These are phyloP conservation scores for Amaranthus palmeri DNA, from an alignment of 148 eudicot genomes.

Conservation along the genomic window DNA sequence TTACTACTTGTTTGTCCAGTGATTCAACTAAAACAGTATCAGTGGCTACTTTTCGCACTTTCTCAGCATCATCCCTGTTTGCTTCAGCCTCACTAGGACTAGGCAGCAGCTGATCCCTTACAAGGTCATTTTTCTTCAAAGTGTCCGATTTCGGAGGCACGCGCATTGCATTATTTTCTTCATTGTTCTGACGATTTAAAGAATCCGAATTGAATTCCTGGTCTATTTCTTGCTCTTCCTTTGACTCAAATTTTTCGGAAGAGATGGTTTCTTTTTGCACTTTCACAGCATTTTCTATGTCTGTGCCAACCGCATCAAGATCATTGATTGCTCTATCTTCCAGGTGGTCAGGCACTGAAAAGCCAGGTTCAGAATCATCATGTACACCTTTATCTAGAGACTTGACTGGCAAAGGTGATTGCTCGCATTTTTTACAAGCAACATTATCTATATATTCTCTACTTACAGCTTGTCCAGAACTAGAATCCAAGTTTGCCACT, in stretches of 20 bases:
- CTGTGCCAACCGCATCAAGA: conserved; percentile 15
- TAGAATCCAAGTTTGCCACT: neutral
- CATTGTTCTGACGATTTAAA: neutral
- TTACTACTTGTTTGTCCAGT: neutral
- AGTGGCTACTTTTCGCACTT: neutral
- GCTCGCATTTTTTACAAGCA: neutral
- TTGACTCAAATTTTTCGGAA: conserved; percentile 20
- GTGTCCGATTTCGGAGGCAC: neutral
- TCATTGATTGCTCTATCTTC: conserved; percentile 6
- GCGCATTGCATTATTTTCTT: neutral
- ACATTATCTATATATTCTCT: neutral
- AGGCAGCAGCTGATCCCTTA: no score
- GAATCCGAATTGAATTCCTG: neutral
- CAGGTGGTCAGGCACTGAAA: neutral
- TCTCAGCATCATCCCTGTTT: neutral
- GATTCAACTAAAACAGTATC: neutral
- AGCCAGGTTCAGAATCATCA: neutral
- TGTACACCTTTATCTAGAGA: neutral
- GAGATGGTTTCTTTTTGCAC: conserved; percentile 17
- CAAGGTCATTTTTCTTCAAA: no score
- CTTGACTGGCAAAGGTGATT: neutral
- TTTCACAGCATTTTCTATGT: conserved; percentile 15
- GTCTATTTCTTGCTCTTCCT: neutral
- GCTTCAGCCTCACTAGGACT: neutral
- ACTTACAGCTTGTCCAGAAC: neutral